Evolutionary conservation across 768 basidiomycete species (phyloP), one percentile per base, ranked within the genome.

Genomic region (Xanthoconium stramineum): DNA sequence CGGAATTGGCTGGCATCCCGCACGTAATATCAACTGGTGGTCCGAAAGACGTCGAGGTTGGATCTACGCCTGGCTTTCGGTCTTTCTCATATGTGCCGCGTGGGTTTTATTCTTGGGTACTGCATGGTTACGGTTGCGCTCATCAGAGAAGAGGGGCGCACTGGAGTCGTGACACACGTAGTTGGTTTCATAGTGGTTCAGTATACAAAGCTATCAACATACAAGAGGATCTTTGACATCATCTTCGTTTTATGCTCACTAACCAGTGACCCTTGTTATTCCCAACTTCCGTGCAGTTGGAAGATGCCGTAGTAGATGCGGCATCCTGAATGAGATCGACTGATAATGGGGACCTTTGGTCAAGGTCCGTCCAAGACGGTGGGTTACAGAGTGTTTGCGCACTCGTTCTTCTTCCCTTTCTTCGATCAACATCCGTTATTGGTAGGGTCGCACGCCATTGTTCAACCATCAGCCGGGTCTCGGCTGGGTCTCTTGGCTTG

Each of bases 91-190:
- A 11, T 61, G 79, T 15, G 68, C 65, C 46, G 81, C 84, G 6
- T 90, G 87, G 88, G 63, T 79, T 36, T 67, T 88, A 57, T 89
- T 89, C 69, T 71, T 89, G 63, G 74, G 64, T 11, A 86, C 83
- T 17, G 86, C 85, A 0, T 84, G 78, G 78, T 65, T 78, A 51
- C 80, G 79, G 60, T 69, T 88, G 55, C 77, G 83, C 35, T 76
- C 74, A 45, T 76, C 70, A 60, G 69, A 73, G 50, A 70, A 75
- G 37, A 69, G 74, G 44, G 60, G 55, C 3, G 17, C 33, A 32
- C 33, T 7, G 42, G 42, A 49, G 40, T 50, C 32, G 29, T 47
- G 43, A 35, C n/a, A 37, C 6, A 32, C 45, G n/a, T 47, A 36
- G 14, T 50, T 36, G 12, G 20, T 7, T 47, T 13, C 6, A 14